phyloP scores from a whole-genome alignment of 352 stramenopile species.

The Globisporangium megalacanthum region DNA sequence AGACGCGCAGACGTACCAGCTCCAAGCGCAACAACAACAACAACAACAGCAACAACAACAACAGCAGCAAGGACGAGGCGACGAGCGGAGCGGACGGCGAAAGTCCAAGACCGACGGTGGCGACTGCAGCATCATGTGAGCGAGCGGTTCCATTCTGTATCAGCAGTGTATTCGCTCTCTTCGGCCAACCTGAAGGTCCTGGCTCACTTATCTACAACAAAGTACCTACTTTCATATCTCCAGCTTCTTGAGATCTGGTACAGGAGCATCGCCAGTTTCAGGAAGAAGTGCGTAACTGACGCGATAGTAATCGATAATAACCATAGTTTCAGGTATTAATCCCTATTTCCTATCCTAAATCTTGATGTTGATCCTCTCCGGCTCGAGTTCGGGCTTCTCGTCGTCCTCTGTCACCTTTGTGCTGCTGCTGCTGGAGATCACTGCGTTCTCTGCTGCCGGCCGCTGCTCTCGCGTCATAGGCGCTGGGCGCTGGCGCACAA shows the following conservation, averaged over 20 bases:
- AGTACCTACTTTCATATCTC: background rate
- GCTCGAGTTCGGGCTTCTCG: slow-evolving; percentile 53
- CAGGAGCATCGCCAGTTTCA: no score
- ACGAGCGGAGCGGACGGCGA: background rate
- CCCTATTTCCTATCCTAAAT: slow-evolving; percentile 28
- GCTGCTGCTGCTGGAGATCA: slow-evolving; percentile 26
- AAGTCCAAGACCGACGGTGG: slow-evolving; percentile 15
- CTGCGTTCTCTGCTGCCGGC: background rate
- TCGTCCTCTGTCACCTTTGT: slow-evolving; percentile 31
- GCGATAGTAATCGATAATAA: no score
- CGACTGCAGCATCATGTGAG: slow-evolving; percentile 53
- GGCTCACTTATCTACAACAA: no score
- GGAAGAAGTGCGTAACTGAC: no score
- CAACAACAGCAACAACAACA: slow-evolving; percentile 20
- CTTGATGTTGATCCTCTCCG: slow-evolving; percentile 50
- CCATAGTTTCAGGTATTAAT: background rate
- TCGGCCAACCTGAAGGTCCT: no score
- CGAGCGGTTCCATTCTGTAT: background rate
- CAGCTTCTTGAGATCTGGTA: no score
- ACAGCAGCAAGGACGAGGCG: background rate
- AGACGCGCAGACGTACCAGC: slow-evolving; percentile 34
- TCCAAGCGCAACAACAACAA: slow-evolving; percentile 27
- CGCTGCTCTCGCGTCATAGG: background rate
- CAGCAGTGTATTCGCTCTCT: background rate
- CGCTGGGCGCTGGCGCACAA: slow-evolving; percentile 35